A percentile compares a stretch with the other conserved stretches of the same genome.
phyloP scores from a whole-genome alignment of 2,329 filamentous ascomycete species.

The Penicillium hordei region DNA sequence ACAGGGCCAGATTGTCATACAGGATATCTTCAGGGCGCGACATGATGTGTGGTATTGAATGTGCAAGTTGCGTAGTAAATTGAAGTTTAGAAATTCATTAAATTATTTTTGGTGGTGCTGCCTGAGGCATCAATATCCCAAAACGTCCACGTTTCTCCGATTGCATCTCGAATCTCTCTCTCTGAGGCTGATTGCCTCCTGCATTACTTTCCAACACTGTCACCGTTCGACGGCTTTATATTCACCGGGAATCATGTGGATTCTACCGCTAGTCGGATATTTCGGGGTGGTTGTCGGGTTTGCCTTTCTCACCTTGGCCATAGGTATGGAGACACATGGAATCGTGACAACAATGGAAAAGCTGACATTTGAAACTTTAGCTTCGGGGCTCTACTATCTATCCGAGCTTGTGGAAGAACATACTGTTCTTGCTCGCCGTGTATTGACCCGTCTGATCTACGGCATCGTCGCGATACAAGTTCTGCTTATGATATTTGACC shows the following conservation, averaged over 20 bases:
- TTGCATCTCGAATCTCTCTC: constrained; percentile 1
- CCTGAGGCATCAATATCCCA: constrained; percentile 15
- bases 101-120: constrained; percentile 17
- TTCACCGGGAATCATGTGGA: constrained; percentile 69
- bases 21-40: constrained; percentile 95
- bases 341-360: neutral
- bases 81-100: constrained; percentile 7
- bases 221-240: constrained; percentile 26
- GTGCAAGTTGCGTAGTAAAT: neutral
- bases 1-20: constrained; percentile 51
- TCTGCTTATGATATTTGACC: constrained; percentile 75
- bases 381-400: constrained; percentile 97
- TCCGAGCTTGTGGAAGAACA: constrained; percentile 98
- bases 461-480: constrained; percentile 71
- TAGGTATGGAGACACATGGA: constrained; percentile 57
- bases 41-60: constrained; percentile 59
- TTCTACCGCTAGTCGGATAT: constrained; percentile 89
- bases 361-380: constrained; percentile 46
- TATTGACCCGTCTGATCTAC: constrained; percentile 86
- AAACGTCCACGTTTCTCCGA: constrained; percentile 14
- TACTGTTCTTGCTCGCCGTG: constrained; percentile 83
- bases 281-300: constrained; percentile 85
- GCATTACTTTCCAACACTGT: constrained; percentile 6
- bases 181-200: neutral
- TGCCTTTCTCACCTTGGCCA: constrained; percentile 88